A percentile compares a stretch with the other conserved stretches of the same genome.
Evolutionary conservation across 2,329 filamentous ascomycete genomes (phyloP).

Genomic region (Passalora sequoiae): DNA sequence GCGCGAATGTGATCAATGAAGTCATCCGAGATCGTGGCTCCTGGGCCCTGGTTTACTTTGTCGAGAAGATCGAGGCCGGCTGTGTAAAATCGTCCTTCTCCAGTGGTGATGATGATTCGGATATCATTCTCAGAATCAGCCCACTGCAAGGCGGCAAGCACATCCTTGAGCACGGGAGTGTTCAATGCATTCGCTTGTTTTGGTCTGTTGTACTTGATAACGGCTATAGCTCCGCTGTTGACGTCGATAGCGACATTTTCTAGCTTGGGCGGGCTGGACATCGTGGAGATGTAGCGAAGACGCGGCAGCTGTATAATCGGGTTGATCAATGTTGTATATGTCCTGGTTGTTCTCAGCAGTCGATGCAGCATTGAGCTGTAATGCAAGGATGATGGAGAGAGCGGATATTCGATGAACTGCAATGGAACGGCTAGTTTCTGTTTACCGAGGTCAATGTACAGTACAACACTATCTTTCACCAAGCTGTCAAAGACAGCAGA

Average conservation of each 20-base stretch:
- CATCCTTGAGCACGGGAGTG: conserved; percentile 15
- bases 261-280: conserved; percentile 14
- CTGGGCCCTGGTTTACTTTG: conserved; percentile 12
- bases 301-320: neutral
- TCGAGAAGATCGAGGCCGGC: conserved; percentile 24
- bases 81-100: conserved; percentile 23
- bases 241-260: conserved; percentile 17
- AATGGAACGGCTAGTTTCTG: no score
- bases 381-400: neutral
- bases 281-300: conserved; percentile 11
- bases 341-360: neutral
- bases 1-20: conserved; percentile 7
- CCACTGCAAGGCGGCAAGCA: conserved; percentile 21
- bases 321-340: neutral
- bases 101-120: conserved; percentile 21
- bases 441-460: neutral
- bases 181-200: conserved; percentile 23
- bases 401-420: no score
- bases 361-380: neutral
- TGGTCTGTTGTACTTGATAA: conserved; percentile 23
- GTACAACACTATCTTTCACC: no score
- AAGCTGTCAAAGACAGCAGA: no score
- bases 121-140: conserved; percentile 12
- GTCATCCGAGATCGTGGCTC: conserved; percentile 19
- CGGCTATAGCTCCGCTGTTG: conserved; percentile 17